Conservation (phyloP, 2,329 filamentous ascomycete genomes). For the Diplodia scrobiculata region DNA sequence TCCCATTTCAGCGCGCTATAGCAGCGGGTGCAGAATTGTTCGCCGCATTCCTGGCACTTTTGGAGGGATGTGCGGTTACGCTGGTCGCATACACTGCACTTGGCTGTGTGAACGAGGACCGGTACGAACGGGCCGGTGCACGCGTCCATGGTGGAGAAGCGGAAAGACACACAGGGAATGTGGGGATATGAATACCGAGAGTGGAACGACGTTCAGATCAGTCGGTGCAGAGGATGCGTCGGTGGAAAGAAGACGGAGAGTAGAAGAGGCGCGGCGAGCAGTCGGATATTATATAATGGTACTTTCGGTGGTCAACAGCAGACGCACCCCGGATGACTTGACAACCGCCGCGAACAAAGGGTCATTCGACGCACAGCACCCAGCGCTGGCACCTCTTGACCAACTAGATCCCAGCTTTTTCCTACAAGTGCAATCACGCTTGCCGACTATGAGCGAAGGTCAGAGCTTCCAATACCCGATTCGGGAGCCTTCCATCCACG, state of each 20-base stretch:
- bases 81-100: slow-evolving; percentile 42
- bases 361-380: background rate
- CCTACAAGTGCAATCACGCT: background rate
- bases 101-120: slow-evolving; percentile 42
- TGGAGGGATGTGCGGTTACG: slow-evolving; percentile 40
- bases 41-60: slow-evolving; percentile 42
- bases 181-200: background rate
- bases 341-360: background rate
- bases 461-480: background rate
- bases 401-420: background rate
- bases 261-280: background rate
- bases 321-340: background rate
- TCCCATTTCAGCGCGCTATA: slow-evolving; percentile 30
- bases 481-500: background rate
- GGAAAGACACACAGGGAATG: background rate
- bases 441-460: background rate
- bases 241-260: background rate
- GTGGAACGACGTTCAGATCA: background rate
- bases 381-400: background rate
- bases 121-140: slow-evolving; percentile 33
- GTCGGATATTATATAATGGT: background rate
- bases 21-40: slow-evolving; percentile 41
- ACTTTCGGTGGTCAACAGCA: background rate
- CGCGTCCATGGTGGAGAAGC: background rate
- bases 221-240: background rate